phyloP scores from a whole-genome alignment of 371 early-diverging fungal species.

The Syncephalis fuscata region DNA sequence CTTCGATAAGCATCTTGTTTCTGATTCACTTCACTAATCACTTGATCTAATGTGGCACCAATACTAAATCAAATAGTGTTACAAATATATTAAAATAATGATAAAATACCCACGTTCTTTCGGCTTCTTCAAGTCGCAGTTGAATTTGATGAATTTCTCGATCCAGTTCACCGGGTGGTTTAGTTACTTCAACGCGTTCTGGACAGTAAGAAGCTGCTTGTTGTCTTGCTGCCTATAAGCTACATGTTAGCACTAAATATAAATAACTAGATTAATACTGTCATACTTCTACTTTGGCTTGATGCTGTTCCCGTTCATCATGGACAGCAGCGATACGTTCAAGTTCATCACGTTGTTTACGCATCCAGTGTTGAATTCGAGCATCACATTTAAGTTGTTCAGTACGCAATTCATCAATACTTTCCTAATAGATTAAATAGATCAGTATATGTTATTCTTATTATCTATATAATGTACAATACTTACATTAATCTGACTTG shows the following conservation, averaged over 20 bases:
- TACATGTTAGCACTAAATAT: not conserved
- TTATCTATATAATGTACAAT: not conserved
- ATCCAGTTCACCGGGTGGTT: slow-evolving; percentile 28
- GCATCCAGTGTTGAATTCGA: slow-evolving; percentile 18
- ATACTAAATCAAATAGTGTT: slow-evolving; percentile 7
- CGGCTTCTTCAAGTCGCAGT: slow-evolving; percentile 28
- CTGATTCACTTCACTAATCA: slow-evolving; percentile 25
- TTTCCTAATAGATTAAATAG: too few species aligned
- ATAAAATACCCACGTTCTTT: slow-evolving; percentile 17
- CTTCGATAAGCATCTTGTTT: slow-evolving; percentile 27
- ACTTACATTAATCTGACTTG: slow-evolving; percentile 2
- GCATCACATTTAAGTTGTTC: slow-evolving; percentile 4
- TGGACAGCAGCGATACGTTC: slow-evolving; percentile 8
- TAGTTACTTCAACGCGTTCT: slow-evolving; percentile 37
- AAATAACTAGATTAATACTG: too few species aligned
- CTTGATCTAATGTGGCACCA: slow-evolving; percentile 32
- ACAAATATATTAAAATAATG: too few species aligned
- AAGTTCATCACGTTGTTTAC: slow-evolving; percentile 12
- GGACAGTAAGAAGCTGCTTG: slow-evolving; percentile 36
- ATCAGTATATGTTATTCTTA: slow-evolving; percentile 5
- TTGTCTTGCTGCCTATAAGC: slow-evolving; percentile 14
- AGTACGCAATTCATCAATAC: too few species aligned
- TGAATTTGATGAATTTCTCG: slow-evolving; percentile 32
- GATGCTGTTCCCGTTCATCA: not conserved
- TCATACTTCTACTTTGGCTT: slow-evolving; percentile 1